Conservation (phyloP, 140 eudicot genomes). For the Oenanthe javanica region DNA sequence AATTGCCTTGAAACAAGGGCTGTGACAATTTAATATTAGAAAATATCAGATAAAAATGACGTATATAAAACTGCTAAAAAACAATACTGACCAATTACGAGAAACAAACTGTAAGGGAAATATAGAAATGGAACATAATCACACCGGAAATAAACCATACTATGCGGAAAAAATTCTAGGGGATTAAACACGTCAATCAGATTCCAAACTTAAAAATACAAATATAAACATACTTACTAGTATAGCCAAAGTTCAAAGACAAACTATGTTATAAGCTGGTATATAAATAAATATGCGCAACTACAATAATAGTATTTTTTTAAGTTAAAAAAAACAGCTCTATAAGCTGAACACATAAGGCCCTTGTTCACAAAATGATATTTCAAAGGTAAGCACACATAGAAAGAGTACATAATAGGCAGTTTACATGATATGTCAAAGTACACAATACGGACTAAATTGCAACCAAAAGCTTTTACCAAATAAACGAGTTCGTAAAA, state of each 20-base stretch:
- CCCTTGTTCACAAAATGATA: not conserved
- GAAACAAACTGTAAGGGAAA: not conserved
- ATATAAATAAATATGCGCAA: too few relatives aligned
- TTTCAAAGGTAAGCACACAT: not conserved
- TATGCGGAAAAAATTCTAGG: not conserved
- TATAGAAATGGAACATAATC: not conserved
- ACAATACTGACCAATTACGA: not conserved
- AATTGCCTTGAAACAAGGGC: slow-evolving; percentile 97
- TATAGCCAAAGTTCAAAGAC: not conserved
- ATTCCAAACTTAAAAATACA: not conserved
- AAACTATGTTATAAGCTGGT: not conserved
- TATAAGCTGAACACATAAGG: not conserved
- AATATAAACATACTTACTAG: not conserved
- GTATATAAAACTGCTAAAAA: not conserved
- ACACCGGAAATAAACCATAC: not conserved
- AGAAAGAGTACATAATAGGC: not conserved
- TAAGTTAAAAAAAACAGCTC: not conserved
- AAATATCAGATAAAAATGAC: not conserved
- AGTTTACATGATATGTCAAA: not conserved
- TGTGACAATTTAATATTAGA: slow-evolving; percentile 22
- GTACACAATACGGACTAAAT: too few relatives aligned
- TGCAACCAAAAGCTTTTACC: not conserved
- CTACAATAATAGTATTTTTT: not conserved
- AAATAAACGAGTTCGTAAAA: not conserved
- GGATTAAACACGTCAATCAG: too few relatives aligned